phyloP scores from a whole-genome alignment of 805 yeast species.

The Nakazawaea anatomiae region DNA sequence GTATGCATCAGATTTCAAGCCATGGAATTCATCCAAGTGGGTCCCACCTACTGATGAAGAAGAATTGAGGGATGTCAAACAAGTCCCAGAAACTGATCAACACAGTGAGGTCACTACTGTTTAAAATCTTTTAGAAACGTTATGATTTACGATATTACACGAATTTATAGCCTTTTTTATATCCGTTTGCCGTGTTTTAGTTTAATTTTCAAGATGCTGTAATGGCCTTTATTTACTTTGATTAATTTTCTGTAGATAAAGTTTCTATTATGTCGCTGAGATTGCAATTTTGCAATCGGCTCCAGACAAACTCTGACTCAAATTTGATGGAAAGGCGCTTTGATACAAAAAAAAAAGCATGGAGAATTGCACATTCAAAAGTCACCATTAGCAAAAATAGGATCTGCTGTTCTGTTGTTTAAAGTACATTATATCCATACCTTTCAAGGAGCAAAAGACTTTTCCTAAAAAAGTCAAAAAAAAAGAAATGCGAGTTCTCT shows the following conservation, averaged over 20 bases:
- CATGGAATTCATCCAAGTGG: constrained; percentile 16
- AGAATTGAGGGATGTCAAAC: not conserved
- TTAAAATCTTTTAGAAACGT: not conserved
- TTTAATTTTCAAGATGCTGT: not conserved
- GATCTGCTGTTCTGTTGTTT: no score
- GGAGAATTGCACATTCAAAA: not conserved
- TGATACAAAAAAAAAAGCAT: no score
- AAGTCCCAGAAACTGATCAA: not conserved
- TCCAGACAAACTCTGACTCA: no score
- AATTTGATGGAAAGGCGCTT: no score
- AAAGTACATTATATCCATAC: no score
- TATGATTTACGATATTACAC: not conserved
- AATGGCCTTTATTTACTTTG: no score
- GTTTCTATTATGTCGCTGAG: not conserved
- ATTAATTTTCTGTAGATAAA: no score
- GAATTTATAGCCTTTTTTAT: not conserved
- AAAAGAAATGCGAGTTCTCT: constrained; percentile 11
- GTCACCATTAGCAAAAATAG: not conserved
- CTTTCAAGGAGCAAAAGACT: not conserved
- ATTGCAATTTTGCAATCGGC: no score
- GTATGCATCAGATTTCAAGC: constrained; percentile 38
- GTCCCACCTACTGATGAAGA: constrained; percentile 5
- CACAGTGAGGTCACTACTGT: constrained; percentile 4
- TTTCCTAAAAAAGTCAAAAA: not conserved
- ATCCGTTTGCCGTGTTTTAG: not conserved